Evolutionary conservation across 495 filamentous ascomycete genomes (phyloP).

Genomic region (Tetracladium setigerum): DNA sequence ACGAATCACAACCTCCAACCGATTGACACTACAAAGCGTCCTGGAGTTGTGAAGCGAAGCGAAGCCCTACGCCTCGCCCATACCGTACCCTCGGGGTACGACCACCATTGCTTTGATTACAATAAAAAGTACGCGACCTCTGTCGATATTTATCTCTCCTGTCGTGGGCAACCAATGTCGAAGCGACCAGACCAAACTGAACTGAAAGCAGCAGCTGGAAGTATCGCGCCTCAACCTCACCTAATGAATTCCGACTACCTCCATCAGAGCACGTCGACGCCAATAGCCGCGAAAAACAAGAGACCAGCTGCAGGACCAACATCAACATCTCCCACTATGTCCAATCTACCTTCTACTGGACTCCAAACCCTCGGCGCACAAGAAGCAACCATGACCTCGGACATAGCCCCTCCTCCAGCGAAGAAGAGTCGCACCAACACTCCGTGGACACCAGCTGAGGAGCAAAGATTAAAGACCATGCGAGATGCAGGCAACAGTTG

Average conservation of each 20-base stretch:
- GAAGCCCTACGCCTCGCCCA: too few relatives aligned
- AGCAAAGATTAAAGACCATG: slow-evolving; percentile 87
- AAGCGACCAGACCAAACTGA: slow-evolving; percentile 18
- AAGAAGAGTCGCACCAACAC: slow-evolving; percentile 97
- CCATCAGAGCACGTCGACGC: slow-evolving; percentile 10
- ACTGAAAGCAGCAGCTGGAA: slow-evolving; percentile 3
- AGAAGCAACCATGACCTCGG: slow-evolving; percentile 16
- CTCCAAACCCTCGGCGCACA: not conserved
- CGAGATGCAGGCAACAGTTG: slow-evolving; percentile 87
- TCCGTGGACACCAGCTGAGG: slow-evolving; percentile 92
- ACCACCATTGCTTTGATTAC: too few relatives aligned
- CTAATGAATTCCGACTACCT: slow-evolving; percentile 2
- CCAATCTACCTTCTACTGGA: slow-evolving; percentile 5
- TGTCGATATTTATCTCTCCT: too few relatives aligned
- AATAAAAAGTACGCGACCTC: too few relatives aligned
- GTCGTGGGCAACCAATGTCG: slow-evolving; percentile 13
- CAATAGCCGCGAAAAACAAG: slow-evolving; percentile 15
- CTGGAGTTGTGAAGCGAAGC: too few relatives aligned
- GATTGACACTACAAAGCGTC: too few relatives aligned
- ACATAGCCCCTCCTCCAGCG: slow-evolving; percentile 35
- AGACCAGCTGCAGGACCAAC: slow-evolving; percentile 13
- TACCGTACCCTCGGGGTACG: too few relatives aligned
- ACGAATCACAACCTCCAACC: too few relatives aligned
- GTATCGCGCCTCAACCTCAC: slow-evolving; percentile 5
- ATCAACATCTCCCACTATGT: slow-evolving; percentile 12